Conservation (phyloP, 306 rosid genomes). For the Cucumis melo region DNA sequence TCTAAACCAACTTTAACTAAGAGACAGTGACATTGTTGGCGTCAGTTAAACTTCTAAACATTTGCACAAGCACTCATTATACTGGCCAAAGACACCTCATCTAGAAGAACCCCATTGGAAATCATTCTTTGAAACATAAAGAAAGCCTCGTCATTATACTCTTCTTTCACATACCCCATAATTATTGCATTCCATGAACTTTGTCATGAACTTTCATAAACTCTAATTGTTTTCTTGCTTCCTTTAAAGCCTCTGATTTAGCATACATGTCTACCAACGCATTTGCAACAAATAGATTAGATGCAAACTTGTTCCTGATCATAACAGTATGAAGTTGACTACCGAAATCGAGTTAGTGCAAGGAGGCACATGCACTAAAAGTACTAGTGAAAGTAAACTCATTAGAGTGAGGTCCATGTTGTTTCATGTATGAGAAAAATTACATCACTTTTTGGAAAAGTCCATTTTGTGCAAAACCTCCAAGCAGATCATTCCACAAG, state of each 20-base stretch:
- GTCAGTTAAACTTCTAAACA: neutral
- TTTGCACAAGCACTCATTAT: slow-evolving; percentile 4
- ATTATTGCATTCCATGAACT: slow-evolving; percentile 6
- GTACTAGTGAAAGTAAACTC: slow-evolving; percentile 74
- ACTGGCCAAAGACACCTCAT: neutral
- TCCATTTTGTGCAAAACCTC: slow-evolving; percentile 49
- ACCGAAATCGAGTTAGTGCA: neutral
- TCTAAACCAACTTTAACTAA: slow-evolving; percentile 2
- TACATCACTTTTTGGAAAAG: slow-evolving; percentile 32
- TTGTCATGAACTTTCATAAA: neutral
- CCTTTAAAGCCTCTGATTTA: neutral
- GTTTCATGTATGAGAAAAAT: slow-evolving; percentile 18
- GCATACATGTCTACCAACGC: slow-evolving; percentile 5
- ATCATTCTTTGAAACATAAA: slow-evolving; percentile 3
- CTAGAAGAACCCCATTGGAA: neutral
- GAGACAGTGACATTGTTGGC: neutral
- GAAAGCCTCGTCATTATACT: neutral
- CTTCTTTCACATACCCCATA: slow-evolving; percentile 1
- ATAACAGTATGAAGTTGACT: neutral
- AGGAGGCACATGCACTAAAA: slow-evolving; percentile 38
- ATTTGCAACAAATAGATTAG: slow-evolving; percentile 1
- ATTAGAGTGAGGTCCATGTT: slow-evolving; percentile 18
- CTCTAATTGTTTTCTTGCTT: slow-evolving; percentile 3
- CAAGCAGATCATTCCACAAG: slow-evolving; percentile 78
- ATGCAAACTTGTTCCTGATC: neutral